Base-by-base conservation (phyloP, 2,329 filamentous ascomycete genomes). In the Aspergillus spinulosporus region DNA sequence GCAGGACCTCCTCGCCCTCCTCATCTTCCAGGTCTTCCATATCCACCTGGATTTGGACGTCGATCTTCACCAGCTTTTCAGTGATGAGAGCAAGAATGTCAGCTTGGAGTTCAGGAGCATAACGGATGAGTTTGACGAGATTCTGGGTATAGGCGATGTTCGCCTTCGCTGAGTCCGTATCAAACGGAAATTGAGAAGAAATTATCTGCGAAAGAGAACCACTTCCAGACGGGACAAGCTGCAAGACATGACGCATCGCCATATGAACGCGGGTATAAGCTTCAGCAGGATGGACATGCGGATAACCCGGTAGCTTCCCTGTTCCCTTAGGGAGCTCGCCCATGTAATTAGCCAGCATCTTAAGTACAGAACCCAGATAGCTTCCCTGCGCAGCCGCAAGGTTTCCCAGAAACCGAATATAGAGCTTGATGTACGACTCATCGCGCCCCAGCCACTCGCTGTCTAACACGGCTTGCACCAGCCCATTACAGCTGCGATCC, bases 21-120 rank as follows among this genome's bases (percentile, higher is more conserved):
- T 95, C 90, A 61, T 97, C 93, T 60, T 97, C 93, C 59, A 96
- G 78, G 65, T 97, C 92, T 60, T 97, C 92, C 66, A 97, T 79
- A 67, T 97, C 92, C 49, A 92, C 84, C 74, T 97, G 93, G 73
- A 97, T 94, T 70, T 97, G 90, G 1, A 96, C 91, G 70, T 99
- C 94, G 57, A 97, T 90, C 74, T 94, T 94, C 67, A 97, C 90
- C 5, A 97, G 81, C 60, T 90, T 87, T 64, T 93, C 89, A 42
- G 92, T 88, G 47, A 97, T 88, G 9, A 96, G 78, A 54, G 91
- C 87, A 61, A 96, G 82, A 26, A 97, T 86, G 59, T 95, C 89
- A 5, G 88, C 84, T 59, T 88, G 87, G 36, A 97, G 77, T 57
- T 89, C 87, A 0, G 90, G 87, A 1, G 88, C 84, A 68, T 96